Base-by-base conservation (phyloP, 2,329 filamentous ascomycete species). In the Cladosporium sp. region DNA sequence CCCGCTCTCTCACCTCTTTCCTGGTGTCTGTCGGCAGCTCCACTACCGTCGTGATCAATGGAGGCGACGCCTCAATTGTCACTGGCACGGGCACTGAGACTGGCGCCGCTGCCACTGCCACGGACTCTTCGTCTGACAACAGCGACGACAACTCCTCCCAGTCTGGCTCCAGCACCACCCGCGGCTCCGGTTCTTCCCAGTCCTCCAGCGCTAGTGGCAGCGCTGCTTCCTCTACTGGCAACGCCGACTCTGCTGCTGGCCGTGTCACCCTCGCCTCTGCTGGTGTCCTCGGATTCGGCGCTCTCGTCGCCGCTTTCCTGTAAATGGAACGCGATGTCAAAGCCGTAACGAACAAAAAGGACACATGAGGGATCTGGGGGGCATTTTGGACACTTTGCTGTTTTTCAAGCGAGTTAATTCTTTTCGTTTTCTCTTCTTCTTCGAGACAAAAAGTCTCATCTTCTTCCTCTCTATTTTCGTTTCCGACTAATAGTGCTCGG, bases 231-330 rank as follows among this genome's bases (percentile, higher is more conserved):
- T 50, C 49, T 15, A 42, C 39, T 20, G 49, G 55, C 35, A 24
- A 25, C 39, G 63, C 63, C 35, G 64, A 60, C 24, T 66, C 66
- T 4, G 66, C 66, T 15, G 67, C 61, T 36, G 59, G 61, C 35
- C 62, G 64, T 59, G 57, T 70, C 39, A 67, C 71, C 62, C 52
- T 67, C 37, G 72, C 67, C 15, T 69, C 67, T 35, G 69, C 64
- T 36, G 70, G 68, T 48, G 62, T 74, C 19, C 52, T 73, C 17
- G 70, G 70, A 57, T 69, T 73, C 39, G 71, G 71, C 56, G 72
- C 68, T n/a, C 62, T 73, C 60, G 63, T 72, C 58, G 70, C 68
- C 56, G 68, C 68, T 49, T 68, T 73, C 55, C 60, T 74, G 68
- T 74, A 72, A 55, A 40, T 10, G 47, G 19, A 19, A 34, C 37